A percentile compares a stretch with the other conserved stretches of the same genome.
phyloP scores from a whole-genome alignment of 768 basidiomycete genomes.

The Gelatoporia subvermispora region DNA sequence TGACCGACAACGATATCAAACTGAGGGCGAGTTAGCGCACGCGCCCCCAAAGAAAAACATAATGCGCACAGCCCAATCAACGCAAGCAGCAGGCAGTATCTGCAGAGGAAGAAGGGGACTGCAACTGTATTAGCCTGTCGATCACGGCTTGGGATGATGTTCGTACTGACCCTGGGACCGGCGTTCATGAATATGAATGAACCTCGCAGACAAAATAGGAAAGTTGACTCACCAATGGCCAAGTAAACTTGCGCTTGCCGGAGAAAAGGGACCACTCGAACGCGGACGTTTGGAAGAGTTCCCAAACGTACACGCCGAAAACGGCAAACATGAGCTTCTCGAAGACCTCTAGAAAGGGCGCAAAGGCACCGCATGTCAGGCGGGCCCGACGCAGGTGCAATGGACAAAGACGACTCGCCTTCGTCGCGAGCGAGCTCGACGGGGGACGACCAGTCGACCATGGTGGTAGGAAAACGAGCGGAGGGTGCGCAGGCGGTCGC shows the following conservation, averaged over 20 bases:
- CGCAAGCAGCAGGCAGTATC: slow-evolving; percentile 67
- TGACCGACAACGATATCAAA: slow-evolving; percentile 52
- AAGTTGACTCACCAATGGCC: slow-evolving; percentile 61
- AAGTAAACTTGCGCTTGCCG: slow-evolving; percentile 53
- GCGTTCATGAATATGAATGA: slow-evolving; percentile 37
- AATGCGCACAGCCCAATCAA: slow-evolving; percentile 40
- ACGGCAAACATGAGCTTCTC: slow-evolving; percentile 56
- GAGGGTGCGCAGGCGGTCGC: background rate
- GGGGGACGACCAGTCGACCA: slow-evolving; percentile 50
- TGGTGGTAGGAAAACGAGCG: slow-evolving; percentile 15
- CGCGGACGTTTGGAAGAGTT: slow-evolving; percentile 53
- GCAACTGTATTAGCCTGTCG: slow-evolving; percentile 1
- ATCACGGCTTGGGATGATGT: background rate
- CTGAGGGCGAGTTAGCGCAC: slow-evolving; percentile 27
- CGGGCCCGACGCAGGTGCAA: background rate
- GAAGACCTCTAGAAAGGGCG: slow-evolving; percentile 43
- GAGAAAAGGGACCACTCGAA: slow-evolving; percentile 67
- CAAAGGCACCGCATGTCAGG: background rate
- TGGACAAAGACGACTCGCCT: background rate
- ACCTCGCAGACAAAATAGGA: slow-evolving; percentile 30
- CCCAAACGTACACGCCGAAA: slow-evolving; percentile 67
- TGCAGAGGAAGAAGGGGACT: slow-evolving; percentile 67
- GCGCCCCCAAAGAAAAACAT: background rate
- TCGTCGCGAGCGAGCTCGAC: slow-evolving; percentile 29
- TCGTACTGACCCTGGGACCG: slow-evolving; percentile 1